Evolutionary conservation across 495 filamentous ascomycete genomes (phyloP), one percentile per base, ranked within the genome.

Genomic region (Articulospora tetracladia): DNA sequence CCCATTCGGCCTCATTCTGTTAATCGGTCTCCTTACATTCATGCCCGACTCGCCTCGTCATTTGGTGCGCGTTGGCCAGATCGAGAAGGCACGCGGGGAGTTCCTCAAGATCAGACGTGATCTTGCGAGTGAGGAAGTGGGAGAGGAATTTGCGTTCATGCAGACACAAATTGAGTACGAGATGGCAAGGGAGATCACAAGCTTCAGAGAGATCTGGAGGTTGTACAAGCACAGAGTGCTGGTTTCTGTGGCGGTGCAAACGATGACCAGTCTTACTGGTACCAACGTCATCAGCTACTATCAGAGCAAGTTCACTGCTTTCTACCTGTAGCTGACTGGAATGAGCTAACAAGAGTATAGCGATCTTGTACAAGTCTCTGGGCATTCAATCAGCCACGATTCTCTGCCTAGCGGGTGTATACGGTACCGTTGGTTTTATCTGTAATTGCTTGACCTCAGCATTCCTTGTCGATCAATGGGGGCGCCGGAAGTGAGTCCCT

Each of bases 121-220:
- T 22, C 60, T 82, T 27, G 62, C 70, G 7, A 69, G 76, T 20
- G 68, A 75, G 44, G 79, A 84, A 58, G 66, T 78, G 30, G 72
- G 77, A 13, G 74, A 80, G 59, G 82, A 85, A 58, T 85, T 85
- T 67, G 67, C 68, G 10, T 66, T 79, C 20, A 85, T 84, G 81
- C 66, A 72, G 62, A 74, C 74, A 1, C 81, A 83, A 68, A 85
- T 85, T 61, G 78, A 85, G 66, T 85, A 80, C 68, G 82, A 85
- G 69, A 82, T 79, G 76, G 70, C 79, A 58, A 69, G 82, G 22
- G 80, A 83, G 66, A 72, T 83, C 61, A 79, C 69, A 24, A 77
- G 79, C 19, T 80, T 76, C 48, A 65, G 65, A 28, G 82, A 84
- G 64, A 77, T 84, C 48, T 84, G 79, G 46, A 73, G 63, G 49